These are phyloP conservation scores for Chaetomiaceae sp. DNA, from an alignment of 2,329 filamentous ascomycete genomes.

Conservation along the genomic window DNA sequence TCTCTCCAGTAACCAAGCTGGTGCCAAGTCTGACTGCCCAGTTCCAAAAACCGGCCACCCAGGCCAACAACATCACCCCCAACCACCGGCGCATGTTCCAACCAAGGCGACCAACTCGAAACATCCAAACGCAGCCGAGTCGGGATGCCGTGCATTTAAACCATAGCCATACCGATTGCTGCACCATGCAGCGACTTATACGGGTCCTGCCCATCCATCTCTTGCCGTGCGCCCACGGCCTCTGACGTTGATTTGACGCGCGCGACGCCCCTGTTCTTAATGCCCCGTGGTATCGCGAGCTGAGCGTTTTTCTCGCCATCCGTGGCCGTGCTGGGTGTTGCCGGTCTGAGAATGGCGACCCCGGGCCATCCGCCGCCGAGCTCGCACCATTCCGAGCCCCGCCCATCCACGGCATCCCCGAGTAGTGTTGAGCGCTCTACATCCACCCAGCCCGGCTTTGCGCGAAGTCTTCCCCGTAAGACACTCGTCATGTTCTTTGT, in stretches of 20 bases:
- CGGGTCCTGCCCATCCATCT: not conserved
- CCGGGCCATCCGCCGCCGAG: constrained; percentile 19
- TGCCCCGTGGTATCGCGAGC: not conserved
- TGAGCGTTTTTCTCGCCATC: not conserved
- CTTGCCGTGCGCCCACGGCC: not conserved
- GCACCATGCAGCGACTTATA: constrained; percentile 13
- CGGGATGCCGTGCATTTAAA: not conserved
- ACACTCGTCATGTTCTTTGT: not conserved
- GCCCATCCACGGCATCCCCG: constrained; percentile 17
- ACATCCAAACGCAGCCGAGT: not conserved
- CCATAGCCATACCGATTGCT: not conserved
- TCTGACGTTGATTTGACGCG: not conserved
- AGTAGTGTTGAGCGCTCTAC: constrained; percentile 14
- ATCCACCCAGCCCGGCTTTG: constrained; percentile 10
- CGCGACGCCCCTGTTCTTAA: not conserved
- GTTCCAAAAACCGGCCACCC: constrained; percentile 13
- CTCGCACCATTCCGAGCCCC: constrained; percentile 22
- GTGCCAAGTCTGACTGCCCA: constrained; percentile 1
- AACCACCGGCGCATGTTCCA: constrained; percentile 11
- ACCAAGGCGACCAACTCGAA: constrained; percentile 9
- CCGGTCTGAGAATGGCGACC: constrained; percentile 19
- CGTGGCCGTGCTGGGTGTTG: not conserved
- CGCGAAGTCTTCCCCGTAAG: constrained; percentile 31
- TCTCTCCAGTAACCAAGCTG: not conserved
- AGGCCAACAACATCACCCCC: constrained; percentile 14